Evolutionary conservation across 2,329 filamentous ascomycete genomes (phyloP).

Genomic region (Escovopsis weberi): DNA sequence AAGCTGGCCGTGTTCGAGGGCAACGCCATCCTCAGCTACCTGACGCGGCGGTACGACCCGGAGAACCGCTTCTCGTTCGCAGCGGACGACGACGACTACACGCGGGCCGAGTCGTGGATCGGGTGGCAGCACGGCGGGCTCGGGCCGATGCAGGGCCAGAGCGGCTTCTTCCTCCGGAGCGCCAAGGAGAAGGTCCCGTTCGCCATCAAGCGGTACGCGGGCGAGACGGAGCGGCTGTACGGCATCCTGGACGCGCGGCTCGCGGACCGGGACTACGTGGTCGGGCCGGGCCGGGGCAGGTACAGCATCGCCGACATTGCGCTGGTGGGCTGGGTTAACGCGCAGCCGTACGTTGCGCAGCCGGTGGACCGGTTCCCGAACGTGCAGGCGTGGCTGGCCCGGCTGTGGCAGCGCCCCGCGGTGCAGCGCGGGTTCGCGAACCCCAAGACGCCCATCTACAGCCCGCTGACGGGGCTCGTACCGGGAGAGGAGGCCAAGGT

Average conservation of each 20-base stretch:
- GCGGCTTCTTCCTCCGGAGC: slow-evolving; percentile 57
- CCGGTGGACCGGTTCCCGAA: slow-evolving; percentile 47
- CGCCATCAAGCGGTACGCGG: slow-evolving; percentile 57
- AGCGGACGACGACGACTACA: slow-evolving; percentile 23
- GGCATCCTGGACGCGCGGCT: slow-evolving; percentile 56
- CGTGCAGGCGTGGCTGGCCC: slow-evolving; percentile 60
- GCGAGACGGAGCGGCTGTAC: slow-evolving; percentile 62
- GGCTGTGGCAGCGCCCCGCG: slow-evolving; percentile 49
- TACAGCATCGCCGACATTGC: slow-evolving; percentile 60
- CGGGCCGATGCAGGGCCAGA: slow-evolving; percentile 60
- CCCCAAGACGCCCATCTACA: slow-evolving; percentile 38
- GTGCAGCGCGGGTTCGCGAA: slow-evolving; percentile 61
- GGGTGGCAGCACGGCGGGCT: slow-evolving; percentile 62
- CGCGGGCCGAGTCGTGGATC: slow-evolving; percentile 34
- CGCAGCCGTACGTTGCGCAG: slow-evolving; percentile 27
- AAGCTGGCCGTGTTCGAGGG: slow-evolving; percentile 58
- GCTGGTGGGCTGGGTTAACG: slow-evolving; percentile 53
- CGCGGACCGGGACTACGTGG: slow-evolving; percentile 32
- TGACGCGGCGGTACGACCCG: slow-evolving; percentile 56
- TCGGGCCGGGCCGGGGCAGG: slow-evolving; percentile 37
- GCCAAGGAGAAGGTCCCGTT: slow-evolving; percentile 57
- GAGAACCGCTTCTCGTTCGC: slow-evolving; percentile 29
- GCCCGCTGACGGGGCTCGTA: slow-evolving; percentile 7
- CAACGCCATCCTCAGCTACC: slow-evolving; percentile 58
- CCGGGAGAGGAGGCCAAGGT: slow-evolving; percentile 10